Evolutionary conservation across 345 rosid genomes (phyloP).

Genomic region (Murraya paniculata): DNA sequence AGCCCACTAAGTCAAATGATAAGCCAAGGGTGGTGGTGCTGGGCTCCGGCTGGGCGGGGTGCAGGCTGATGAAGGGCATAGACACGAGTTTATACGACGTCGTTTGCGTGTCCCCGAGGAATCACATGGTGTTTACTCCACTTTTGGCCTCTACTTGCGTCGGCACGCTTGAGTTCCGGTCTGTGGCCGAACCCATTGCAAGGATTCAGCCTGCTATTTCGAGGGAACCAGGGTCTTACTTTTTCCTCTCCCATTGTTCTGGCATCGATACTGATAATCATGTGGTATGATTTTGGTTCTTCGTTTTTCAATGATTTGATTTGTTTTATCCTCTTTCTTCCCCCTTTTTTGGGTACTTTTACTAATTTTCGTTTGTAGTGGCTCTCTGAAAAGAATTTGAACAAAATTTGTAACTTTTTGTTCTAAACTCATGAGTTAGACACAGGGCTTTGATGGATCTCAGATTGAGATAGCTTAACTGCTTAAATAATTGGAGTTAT

Average conservation of each 20-base stretch:
- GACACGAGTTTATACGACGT: slow-evolving; percentile 71
- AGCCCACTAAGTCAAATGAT: slow-evolving; percentile 56
- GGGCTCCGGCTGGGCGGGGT: slow-evolving; percentile 98
- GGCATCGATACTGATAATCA: slow-evolving; percentile 56
- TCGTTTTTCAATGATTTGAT: background rate
- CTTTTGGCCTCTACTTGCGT: slow-evolving; percentile 94
- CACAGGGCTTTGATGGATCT: background rate
- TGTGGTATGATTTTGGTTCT: slow-evolving; percentile 29
- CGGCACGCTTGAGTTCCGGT: slow-evolving; percentile 92
- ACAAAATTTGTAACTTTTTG: background rate
- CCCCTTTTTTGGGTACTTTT: background rate
- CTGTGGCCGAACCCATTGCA: slow-evolving; percentile 82
- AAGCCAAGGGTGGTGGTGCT: slow-evolving; percentile 84
- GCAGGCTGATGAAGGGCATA: slow-evolving; percentile 76
- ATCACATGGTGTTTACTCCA: slow-evolving; percentile 94
- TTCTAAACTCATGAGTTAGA: background rate
- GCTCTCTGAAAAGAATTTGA: background rate
- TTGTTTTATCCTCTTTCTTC: background rate
- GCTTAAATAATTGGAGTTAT: background rate
- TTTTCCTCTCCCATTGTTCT: slow-evolving; percentile 70
- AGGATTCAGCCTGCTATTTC: slow-evolving; percentile 91
- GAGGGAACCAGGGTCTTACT: slow-evolving; percentile 63
- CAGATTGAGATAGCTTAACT: no score
- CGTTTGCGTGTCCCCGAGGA: slow-evolving; percentile 82
- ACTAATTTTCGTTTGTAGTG: background rate